These are phyloP conservation scores for Ustilaginoidea virens DNA, from an alignment of 2,329 filamentous ascomycete genomes.

Conservation along the genomic window DNA sequence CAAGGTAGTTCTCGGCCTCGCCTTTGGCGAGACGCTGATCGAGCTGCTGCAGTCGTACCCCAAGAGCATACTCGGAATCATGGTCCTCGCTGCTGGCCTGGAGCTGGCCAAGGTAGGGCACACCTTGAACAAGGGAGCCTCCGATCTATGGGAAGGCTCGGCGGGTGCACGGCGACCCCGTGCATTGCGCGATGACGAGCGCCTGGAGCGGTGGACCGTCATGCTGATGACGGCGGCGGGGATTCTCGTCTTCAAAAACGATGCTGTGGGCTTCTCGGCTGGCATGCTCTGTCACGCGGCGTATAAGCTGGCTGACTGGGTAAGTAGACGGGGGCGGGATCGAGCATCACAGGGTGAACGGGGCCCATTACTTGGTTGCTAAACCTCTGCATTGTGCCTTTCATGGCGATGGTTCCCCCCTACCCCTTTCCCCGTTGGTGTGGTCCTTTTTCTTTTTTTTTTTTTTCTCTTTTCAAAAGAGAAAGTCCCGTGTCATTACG, in stretches of 20 bases:
- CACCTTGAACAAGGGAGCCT: slow-evolving; percentile 58
- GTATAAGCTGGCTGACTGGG: slow-evolving; percentile 33
- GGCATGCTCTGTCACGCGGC: slow-evolving; percentile 68
- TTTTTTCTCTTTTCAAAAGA: too few species aligned
- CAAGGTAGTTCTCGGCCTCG: slow-evolving; percentile 61
- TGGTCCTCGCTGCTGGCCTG: slow-evolving; percentile 79
- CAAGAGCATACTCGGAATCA: slow-evolving; percentile 61
- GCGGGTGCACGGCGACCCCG: slow-evolving; percentile 31
- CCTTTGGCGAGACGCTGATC: slow-evolving; percentile 62
- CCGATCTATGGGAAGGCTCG: slow-evolving; percentile 43
- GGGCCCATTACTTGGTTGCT: slow-evolving; percentile 15
- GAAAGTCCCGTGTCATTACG: too few species aligned
- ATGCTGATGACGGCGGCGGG: slow-evolving; percentile 80
- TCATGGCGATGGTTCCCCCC: too few species aligned
- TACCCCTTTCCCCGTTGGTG: too few species aligned
- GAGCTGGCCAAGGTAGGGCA: slow-evolving; percentile 79
- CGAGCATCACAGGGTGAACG: slow-evolving; percentile 9
- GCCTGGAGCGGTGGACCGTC: slow-evolving; percentile 64
- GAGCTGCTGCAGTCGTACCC: slow-evolving; percentile 59
- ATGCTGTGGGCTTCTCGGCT: slow-evolving; percentile 71
- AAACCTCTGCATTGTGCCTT: neutral
- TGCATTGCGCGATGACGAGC: slow-evolving; percentile 49
- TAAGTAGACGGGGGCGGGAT: slow-evolving; percentile 21
- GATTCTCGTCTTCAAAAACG: slow-evolving; percentile 76
- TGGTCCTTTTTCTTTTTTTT: too few species aligned